These are phyloP conservation scores for Tetradesmus obliquus DNA, from an alignment of 139 green algal genomes.

Conservation along the genomic window DNA sequence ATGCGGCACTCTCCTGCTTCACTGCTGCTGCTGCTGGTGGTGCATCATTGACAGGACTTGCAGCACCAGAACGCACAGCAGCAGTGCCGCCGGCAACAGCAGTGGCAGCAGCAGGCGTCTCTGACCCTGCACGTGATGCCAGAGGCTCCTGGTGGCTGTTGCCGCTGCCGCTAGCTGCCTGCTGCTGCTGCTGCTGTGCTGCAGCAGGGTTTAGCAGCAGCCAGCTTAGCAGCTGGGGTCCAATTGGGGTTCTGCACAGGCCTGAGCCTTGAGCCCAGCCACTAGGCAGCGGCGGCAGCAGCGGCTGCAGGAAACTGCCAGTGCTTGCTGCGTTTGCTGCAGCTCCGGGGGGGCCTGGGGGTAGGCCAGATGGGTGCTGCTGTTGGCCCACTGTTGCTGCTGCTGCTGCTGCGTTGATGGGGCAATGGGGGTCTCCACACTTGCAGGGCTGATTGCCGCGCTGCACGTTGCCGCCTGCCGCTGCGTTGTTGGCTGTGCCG, in stretches of 20 bases:
- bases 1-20: neutral
- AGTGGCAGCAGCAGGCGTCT: neutral
- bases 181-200: neutral
- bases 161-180: neutral
- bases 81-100: neutral
- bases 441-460: neutral
- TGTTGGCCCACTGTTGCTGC: neutral
- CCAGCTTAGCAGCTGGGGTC: constrained; percentile 36
- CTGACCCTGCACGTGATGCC: neutral
- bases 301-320: neutral
- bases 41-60: neutral
- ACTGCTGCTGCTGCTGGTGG: constrained; percentile 9
- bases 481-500: no score
- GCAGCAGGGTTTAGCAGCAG: constrained; percentile 12
- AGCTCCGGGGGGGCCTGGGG: neutral
- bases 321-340: neutral
- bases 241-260: neutral
- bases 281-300: neutral
- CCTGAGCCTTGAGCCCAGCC: neutral
- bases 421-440: constrained; percentile 5
- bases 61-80: neutral
- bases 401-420: constrained; percentile 21
- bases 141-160: neutral
- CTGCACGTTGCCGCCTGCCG: neutral
- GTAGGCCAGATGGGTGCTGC: neutral